phyloP scores from a whole-genome alignment of 2,329 filamentous ascomycete species.

The Phyllosticta paracitricarpa region DNA sequence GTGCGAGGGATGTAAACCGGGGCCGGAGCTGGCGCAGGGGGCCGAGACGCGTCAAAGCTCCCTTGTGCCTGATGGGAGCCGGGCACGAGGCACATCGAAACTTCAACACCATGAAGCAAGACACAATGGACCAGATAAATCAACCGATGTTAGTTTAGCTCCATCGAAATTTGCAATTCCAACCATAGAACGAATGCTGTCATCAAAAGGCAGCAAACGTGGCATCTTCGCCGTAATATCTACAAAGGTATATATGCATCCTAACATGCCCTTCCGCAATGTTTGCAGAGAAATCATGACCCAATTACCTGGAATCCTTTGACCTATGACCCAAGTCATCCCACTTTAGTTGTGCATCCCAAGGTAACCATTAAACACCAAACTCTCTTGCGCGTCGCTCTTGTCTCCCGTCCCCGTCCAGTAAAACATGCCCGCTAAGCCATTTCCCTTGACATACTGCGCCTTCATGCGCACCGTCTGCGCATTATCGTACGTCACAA shows the following conservation, averaged over 20 bases:
- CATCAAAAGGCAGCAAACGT: no score
- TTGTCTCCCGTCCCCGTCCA: constrained; percentile 69
- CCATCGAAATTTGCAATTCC: no score
- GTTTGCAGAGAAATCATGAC: background rate
- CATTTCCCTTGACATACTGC: constrained; percentile 59
- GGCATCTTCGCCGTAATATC: background rate
- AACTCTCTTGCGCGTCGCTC: constrained; percentile 39
- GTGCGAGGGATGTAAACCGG: background rate
- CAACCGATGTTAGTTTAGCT: no score
- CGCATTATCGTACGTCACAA: constrained; percentile 71
- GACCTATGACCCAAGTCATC: background rate
- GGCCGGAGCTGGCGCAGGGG: constrained; percentile 8
- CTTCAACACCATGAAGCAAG: background rate
- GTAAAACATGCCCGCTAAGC: constrained; percentile 69
- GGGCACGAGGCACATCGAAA: background rate
- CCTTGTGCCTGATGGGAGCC: background rate
- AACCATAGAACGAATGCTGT: no score
- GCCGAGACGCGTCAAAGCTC: constrained; percentile 7
- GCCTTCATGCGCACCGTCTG: constrained; percentile 69
- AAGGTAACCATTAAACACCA: constrained; percentile 51
- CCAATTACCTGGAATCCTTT: background rate
- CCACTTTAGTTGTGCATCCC: constrained; percentile 32
- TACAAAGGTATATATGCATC: background rate
- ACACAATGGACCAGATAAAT: no score
- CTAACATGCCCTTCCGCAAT: background rate